Evolutionary conservation across 257 asterid species (phyloP).

Genomic region (Solanum pimpinellifolium): DNA sequence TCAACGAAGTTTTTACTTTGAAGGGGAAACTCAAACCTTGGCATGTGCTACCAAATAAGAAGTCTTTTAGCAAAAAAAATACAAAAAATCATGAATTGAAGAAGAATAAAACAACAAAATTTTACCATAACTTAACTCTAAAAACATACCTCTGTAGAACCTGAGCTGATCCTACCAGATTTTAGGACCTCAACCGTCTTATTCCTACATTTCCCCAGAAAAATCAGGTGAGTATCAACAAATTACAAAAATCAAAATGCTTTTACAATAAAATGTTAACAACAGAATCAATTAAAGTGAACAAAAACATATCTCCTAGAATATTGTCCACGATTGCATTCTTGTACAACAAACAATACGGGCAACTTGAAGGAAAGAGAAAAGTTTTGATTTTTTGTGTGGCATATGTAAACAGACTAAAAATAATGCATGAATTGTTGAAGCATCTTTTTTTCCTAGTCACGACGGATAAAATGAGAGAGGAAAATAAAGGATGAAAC

Average conservation of each 20-base stretch:
- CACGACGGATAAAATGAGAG: neutral
- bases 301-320: neutral
- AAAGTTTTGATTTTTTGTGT: neutral
- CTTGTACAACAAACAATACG: neutral
- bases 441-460: neutral
- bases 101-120: neutral
- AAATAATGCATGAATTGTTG: neutral
- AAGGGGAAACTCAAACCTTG: neutral
- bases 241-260: neutral
- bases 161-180: slow-evolving; percentile 60
- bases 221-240: neutral
- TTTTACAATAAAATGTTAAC: neutral
- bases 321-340: neutral
- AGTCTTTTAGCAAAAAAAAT: neutral
- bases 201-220: slow-evolving; percentile 22
- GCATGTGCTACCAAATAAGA: neutral
- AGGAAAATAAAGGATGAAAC: neutral
- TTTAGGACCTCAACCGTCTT: slow-evolving; percentile 37
- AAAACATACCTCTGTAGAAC: slow-evolving; percentile 54
- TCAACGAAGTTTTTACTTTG: neutral
- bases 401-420: neutral
- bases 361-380: neutral
- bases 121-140: too few species aligned
- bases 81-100: neutral
- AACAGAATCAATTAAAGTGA: neutral